A percentile compares a stretch with the other conserved stretches of the same genome.
phyloP scores from a whole-genome alignment of 805 yeast genomes.

The Saturnispora sanitii region DNA sequence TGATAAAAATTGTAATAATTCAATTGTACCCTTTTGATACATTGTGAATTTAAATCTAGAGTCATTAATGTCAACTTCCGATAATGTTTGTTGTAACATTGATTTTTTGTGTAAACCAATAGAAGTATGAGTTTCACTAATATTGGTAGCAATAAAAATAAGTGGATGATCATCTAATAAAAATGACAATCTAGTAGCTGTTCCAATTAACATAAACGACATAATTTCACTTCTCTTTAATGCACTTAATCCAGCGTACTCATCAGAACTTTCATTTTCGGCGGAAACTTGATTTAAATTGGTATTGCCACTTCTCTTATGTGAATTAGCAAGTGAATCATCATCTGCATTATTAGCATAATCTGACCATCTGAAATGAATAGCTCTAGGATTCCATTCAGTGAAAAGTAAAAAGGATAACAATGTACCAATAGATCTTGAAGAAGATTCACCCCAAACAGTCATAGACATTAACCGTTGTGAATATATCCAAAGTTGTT shows the following conservation, averaged over 20 bases:
- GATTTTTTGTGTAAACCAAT: conserved; percentile 72
- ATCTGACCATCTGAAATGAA: conserved; percentile 81
- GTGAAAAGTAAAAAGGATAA: conserved; percentile 76
- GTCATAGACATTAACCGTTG: conserved; percentile 75
- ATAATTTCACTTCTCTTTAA: conserved; percentile 79
- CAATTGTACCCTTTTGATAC: conserved; percentile 69
- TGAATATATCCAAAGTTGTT: conserved; percentile 73
- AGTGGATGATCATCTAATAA: conserved; percentile 64
- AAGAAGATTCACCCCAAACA: conserved; percentile 90
- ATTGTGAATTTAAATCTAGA: conserved; percentile 41
- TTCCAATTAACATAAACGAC: conserved; percentile 92
- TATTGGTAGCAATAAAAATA: conserved; percentile 73
- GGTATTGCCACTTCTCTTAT: conserved; percentile 9
- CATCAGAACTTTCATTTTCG: conserved; percentile 29
- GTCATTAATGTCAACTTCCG: conserved; percentile 46
- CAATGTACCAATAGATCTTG: conserved; percentile 79
- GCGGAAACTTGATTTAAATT: not conserved
- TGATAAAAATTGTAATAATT: conserved; percentile 65
- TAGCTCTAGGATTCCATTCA: conserved; percentile 94
- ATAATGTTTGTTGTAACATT: conserved; percentile 62
- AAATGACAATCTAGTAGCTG: conserved; percentile 78
- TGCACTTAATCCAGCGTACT: conserved; percentile 69
- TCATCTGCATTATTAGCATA: conserved; percentile 60
- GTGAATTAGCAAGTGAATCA: conserved; percentile 13
- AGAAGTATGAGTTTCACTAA: conserved; percentile 74